Evolutionary conservation across 108 stramenopile species (phyloP), one percentile per base, ranked within the genome.

Genomic region (Cylindrotheca fusiformis): DNA sequence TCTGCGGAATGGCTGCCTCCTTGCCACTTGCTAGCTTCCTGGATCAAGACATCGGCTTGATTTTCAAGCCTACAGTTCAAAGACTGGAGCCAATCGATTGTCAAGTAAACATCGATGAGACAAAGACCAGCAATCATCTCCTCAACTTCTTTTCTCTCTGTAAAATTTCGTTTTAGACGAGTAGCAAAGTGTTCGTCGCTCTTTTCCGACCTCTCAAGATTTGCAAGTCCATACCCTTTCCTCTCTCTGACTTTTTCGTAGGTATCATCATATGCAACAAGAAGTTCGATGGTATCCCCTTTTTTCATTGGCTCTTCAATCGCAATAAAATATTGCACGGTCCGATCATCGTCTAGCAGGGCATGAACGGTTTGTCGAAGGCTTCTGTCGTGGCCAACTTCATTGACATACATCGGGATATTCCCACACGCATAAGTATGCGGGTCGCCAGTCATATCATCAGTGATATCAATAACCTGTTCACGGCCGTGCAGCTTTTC

Each of bases 361-460:
- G 67, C 57, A 44, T 32, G 57, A 6, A 91, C 84, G 58, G 82
- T 91, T 47, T 78, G 68, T 47, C 73, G 55, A 6, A 79, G 41
- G n/a, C 41, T 41, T 28, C 48, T 27, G 28, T 69, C 44, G 50
- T 86, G 74, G 10, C 87, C 90, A 4, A 82, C 74, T 76, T 93
- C 91, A 60, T 93, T 93, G 17, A 93, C 88, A 58, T 93, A 87
- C 71, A 84, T 78, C 12, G 84, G 57, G 17, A 82, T 58, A 28
- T 81, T 52, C 55, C 60, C 20, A 36, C 67, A 60, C 2, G 91
- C 88, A 31, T 60, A 25, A 3, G 22, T 48, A 52, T 93, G 91
- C 17, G 86, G 58, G 22, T 77, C 71, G 20, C 91, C 91, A 0
- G 88, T 90, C 0, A 60, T n/a, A 52, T 93, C 88, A 59, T 84